A percentile compares a stretch with the other conserved stretches of the same genome.
These are phyloP conservation scores for Stylonectria norvegica DNA, from an alignment of 2,329 filamentous ascomycete species.

Conservation along the genomic window DNA sequence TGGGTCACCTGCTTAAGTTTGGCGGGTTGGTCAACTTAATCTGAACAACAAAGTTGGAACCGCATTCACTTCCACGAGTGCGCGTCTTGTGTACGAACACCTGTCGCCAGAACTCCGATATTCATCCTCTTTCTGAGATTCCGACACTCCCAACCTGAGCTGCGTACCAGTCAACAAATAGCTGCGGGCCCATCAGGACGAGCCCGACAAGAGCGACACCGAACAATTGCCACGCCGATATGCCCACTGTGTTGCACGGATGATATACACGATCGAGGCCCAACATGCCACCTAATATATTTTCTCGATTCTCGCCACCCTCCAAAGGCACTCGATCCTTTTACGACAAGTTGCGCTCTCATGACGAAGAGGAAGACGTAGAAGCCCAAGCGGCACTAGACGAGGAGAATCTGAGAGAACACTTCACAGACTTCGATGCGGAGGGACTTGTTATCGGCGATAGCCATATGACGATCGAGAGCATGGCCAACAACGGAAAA, in stretches of 20 bases:
- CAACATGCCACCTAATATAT: slow-evolving; percentile 46
- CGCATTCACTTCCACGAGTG: no score
- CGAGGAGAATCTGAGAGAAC: slow-evolving; percentile 51
- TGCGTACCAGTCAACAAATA: no score
- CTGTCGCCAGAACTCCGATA: no score
- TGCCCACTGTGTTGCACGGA: slow-evolving; percentile 8
- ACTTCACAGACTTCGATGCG: slow-evolving; percentile 50
- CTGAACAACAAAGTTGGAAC: no score
- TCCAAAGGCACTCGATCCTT: slow-evolving; percentile 38
- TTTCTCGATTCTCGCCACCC: slow-evolving; percentile 40
- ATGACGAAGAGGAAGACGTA: slow-evolving; percentile 39
- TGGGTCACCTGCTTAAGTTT: no score
- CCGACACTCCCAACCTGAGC: no score
- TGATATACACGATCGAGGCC: slow-evolving; percentile 9
- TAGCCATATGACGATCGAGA: slow-evolving; percentile 44
- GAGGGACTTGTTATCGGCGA: slow-evolving; percentile 44
- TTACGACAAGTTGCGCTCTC: slow-evolving; percentile 47
- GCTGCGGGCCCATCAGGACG: no score
- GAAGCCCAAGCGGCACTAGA: slow-evolving; percentile 46
- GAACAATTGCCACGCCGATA: slow-evolving; percentile 13
- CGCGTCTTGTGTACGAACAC: no score
- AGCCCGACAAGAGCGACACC: no score
- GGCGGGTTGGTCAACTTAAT: no score
- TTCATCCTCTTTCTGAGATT: no score
- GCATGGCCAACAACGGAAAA: slow-evolving; percentile 25